Percentiles rank a stretch among this genome's conserved stretches.
These are phyloP conservation scores for Ormosia emarginata DNA, from an alignment of 306 rosid species.

Conservation along the genomic window DNA sequence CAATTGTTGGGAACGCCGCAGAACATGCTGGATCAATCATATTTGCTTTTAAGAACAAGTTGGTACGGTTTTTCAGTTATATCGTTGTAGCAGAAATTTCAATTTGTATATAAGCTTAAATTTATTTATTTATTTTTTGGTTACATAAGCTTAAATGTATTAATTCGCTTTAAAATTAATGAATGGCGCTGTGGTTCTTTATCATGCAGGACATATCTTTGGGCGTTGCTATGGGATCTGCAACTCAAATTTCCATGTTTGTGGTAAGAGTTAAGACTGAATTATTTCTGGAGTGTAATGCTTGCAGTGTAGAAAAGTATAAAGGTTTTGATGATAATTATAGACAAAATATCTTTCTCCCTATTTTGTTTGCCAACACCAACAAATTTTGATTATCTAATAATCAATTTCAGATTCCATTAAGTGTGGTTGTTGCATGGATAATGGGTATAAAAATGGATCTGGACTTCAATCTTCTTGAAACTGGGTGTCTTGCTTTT, in stretches of 20 bases:
- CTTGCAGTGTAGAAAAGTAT: background rate
- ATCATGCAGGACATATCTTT: conserved; percentile 70
- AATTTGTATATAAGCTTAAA: background rate
- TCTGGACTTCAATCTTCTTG: conserved; percentile 76
- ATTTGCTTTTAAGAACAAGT: conserved; percentile 88
- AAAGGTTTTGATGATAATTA: background rate
- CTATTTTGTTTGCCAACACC: background rate
- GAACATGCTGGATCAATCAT: conserved; percentile 96
- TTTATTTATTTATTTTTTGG: no score
- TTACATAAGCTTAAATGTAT: background rate
- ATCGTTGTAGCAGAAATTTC: background rate
- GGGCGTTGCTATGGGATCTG: conserved; percentile 95
- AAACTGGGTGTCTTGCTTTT: conserved; percentile 78
- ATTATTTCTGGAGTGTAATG: background rate
- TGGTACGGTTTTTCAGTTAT: conserved; percentile 45
- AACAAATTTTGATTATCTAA: background rate
- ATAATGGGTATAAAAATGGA: conserved; percentile 80
- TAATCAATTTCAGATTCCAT: conserved; percentile 62
- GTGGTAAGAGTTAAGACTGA: conserved; percentile 79
- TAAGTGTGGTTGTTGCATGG: conserved; percentile 86
- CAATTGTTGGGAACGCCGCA: conserved; percentile 98
- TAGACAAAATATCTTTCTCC: background rate
- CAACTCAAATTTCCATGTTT: conserved; percentile 89
- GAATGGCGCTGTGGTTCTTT: background rate
- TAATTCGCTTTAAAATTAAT: background rate